Conservation (phyloP, 768 basidiomycete species). For the Pisolithus marmoratus region DNA sequence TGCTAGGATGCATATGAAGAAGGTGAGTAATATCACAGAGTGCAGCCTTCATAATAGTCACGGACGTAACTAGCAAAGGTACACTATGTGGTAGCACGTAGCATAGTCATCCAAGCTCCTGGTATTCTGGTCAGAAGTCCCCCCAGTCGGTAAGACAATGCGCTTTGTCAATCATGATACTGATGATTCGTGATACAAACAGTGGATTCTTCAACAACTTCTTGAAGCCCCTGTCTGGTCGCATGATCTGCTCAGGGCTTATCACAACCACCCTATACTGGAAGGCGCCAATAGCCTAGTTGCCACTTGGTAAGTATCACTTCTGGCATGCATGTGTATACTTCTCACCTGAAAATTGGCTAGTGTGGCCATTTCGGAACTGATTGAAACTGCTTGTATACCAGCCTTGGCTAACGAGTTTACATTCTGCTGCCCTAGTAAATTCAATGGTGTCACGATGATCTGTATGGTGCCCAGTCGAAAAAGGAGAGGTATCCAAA, state of each 20-base stretch:
- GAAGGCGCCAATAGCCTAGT: conserved; percentile 3
- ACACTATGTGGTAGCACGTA: too few relatives aligned
- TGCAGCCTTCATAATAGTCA: too few relatives aligned
- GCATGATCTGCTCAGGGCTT: conserved; percentile 9
- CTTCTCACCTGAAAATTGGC: conserved; percentile 12
- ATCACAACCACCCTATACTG: conserved; percentile 3
- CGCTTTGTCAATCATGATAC: too few relatives aligned
- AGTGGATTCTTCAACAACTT: too few relatives aligned
- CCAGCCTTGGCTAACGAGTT: conserved; percentile 3
- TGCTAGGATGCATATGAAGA: too few relatives aligned
- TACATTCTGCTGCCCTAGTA: conserved; percentile 21
- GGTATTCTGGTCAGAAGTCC: too few relatives aligned
- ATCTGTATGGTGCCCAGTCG: conserved; percentile 13
- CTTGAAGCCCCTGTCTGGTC: background rate
- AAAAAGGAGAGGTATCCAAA: conserved; percentile 29
- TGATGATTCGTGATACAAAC: too few relatives aligned
- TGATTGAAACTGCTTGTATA: conserved; percentile 14
- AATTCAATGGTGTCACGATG: conserved; percentile 20
- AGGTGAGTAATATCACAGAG: too few relatives aligned
- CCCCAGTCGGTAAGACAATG: too few relatives aligned
- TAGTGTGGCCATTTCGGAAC: conserved; percentile 10
- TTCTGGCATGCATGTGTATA: background rate
- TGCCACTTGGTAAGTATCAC: background rate
- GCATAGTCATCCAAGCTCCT: too few relatives aligned
- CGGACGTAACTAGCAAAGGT: too few relatives aligned